A percentile compares a stretch with the other conserved stretches of the same genome.
Evolutionary conservation across 1,139 yeast genomes (phyloP).

Genomic region (Hyphopichia fennica): DNA sequence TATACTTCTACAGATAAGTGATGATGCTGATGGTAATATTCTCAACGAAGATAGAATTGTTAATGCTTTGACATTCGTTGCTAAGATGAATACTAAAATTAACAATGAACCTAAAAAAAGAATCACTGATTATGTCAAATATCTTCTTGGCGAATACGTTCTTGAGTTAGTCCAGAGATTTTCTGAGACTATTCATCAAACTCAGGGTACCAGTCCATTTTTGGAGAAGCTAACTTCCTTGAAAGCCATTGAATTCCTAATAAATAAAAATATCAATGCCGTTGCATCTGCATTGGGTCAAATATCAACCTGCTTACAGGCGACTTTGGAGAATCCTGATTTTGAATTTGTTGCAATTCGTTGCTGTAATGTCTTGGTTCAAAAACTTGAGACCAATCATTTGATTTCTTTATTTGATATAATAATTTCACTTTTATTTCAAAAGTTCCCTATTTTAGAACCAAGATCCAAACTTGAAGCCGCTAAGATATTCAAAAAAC

Average conservation of each 20-base stretch:
- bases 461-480: conserved; percentile 47
- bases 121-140: conserved; percentile 19
- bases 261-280: conserved; percentile 58
- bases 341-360: conserved; percentile 63
- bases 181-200: conserved; percentile 76
- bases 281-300: conserved; percentile 84
- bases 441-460: conserved; percentile 59
- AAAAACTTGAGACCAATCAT: conserved; percentile 50
- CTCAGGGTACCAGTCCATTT: conserved; percentile 62
- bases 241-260: conserved; percentile 69
- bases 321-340: conserved; percentile 65
- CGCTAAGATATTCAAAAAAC: conserved; percentile 41
- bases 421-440: conserved; percentile 51
- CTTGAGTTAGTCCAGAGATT: conserved; percentile 77
- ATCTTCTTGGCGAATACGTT: conserved; percentile 54
- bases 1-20: conserved; percentile 37
- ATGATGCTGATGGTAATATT: conserved; percentile 27
- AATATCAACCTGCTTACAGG: conserved; percentile 81
- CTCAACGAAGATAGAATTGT: conserved; percentile 32
- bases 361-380: conserved; percentile 65
- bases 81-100: conserved; percentile 24
- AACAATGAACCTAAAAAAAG: conserved; percentile 11
- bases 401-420: conserved; percentile 49
- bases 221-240: conserved; percentile 73
- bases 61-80: conserved; percentile 42